phyloP scores from a whole-genome alignment of 225 moss, liverwort and hornwort genomes.

The Asterella californica region DNA sequence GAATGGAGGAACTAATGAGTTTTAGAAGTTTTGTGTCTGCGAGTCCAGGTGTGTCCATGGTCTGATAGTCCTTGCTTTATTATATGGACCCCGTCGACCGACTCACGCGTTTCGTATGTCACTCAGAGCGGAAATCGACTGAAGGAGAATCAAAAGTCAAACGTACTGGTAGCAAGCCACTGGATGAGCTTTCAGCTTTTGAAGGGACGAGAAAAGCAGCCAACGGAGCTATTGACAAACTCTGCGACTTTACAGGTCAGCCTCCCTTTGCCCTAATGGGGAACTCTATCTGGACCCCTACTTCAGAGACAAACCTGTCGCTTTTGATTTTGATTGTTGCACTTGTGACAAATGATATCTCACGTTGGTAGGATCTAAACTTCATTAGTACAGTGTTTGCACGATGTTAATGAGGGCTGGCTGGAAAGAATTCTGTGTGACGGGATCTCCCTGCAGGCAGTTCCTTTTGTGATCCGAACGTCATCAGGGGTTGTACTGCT shows the following conservation, averaged over 20 bases:
- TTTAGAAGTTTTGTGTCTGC: not conserved
- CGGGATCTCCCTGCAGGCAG: not conserved
- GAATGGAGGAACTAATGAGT: not conserved
- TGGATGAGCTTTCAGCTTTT: constrained; percentile 73
- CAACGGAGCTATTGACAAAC: constrained; percentile 61
- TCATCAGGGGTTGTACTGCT: not conserved
- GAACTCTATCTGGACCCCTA: not conserved
- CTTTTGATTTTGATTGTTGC: not conserved
- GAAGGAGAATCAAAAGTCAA: constrained; percentile 50
- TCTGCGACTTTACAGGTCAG: constrained; percentile 88
- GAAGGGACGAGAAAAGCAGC: constrained; percentile 84
- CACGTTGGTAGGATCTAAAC: no score
- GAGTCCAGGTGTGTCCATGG: no score
- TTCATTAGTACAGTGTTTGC: not conserved
- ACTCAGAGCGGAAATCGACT: constrained; percentile 47
- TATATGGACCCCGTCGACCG: not conserved
- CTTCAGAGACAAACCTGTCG: not conserved
- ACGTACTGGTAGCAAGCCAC: constrained; percentile 51
- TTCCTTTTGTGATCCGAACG: not conserved
- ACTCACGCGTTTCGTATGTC: not conserved
- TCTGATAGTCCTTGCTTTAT: not conserved
- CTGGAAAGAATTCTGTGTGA: not conserved
- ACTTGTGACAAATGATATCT: no score
- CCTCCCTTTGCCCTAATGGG: not conserved
- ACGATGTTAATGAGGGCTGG: not conserved